phyloP scores from a whole-genome alignment of 257 asterid species.

The Penstemon eatonii region DNA sequence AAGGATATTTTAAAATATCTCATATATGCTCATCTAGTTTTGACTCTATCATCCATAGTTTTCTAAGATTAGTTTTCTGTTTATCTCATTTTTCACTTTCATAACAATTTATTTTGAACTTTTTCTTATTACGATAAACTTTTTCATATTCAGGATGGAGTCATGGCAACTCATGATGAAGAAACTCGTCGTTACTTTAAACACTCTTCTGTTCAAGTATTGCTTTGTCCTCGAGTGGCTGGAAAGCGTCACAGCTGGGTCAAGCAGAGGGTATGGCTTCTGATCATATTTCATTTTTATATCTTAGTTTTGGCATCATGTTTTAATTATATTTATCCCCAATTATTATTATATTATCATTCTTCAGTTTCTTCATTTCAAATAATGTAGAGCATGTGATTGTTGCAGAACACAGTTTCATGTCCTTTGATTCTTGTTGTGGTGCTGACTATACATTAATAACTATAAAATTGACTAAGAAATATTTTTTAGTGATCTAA shows the following conservation, averaged over 20 bases:
- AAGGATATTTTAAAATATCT: conserved; percentile 2
- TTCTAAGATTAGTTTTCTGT: not conserved
- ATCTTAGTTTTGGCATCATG: too few species aligned
- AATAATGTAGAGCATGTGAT: not conserved
- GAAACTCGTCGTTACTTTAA: conserved; percentile 92
- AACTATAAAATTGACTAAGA: not conserved
- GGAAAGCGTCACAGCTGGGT: conserved; percentile 98
- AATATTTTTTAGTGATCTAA: not conserved
- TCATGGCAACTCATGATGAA: conserved; percentile 98
- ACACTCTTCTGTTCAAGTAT: conserved; percentile 93
- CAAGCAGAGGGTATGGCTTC: conserved; percentile 74
- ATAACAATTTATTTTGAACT: conserved; percentile 3
- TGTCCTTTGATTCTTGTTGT: not conserved
- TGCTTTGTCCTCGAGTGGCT: conserved; percentile 94
- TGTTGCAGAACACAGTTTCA: not conserved
- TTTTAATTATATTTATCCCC: not conserved
- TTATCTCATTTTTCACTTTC: conserved; percentile 22
- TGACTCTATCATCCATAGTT: not conserved
- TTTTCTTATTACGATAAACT: conserved; percentile 3
- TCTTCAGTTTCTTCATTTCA: not conserved
- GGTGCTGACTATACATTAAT: not conserved
- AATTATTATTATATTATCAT: not conserved
- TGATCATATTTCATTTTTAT: conserved; percentile 10
- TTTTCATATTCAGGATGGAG: conserved; percentile 72
- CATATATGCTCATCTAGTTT: not conserved